Evolutionary conservation across 257 asterid genomes (phyloP).

Genomic region (Verbena officinalis): DNA sequence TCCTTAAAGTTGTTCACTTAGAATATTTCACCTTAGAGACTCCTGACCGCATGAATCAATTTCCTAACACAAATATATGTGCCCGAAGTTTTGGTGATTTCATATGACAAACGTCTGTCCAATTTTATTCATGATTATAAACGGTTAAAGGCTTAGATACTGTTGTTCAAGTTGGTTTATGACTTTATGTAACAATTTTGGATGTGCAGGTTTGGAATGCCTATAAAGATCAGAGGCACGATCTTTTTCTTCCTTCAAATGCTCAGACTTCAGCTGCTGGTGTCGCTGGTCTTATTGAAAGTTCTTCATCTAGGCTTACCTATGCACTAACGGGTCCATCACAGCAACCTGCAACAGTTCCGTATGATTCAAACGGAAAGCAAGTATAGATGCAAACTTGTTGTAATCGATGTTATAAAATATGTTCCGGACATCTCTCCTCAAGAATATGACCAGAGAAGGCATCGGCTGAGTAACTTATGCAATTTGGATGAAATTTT

Average conservation of each 20-base stretch:
- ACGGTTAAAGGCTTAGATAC: conserved; percentile 1
- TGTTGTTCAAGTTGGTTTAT: background rate
- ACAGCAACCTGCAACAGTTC: conserved; percentile 42
- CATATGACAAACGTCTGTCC: background rate
- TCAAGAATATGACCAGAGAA: conserved; percentile 13
- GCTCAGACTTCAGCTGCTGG: conserved; percentile 99
- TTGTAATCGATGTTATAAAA: conserved; percentile 10
- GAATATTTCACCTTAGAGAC: background rate
- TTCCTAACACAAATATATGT: background rate
- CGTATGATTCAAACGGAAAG: conserved; percentile 56
- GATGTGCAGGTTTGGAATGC: conserved; percentile 91
- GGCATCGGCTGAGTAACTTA: conserved; percentile 6
- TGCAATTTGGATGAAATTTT: conserved; percentile 27
- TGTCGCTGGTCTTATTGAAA: conserved; percentile 95
- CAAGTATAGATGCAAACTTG: conserved; percentile 25
- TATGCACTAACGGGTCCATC: conserved; percentile 89
- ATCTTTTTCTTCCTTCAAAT: conserved; percentile 95
- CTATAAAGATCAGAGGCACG: conserved; percentile 94
- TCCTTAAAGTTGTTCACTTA: background rate
- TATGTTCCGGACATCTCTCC: background rate
- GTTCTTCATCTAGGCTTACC: conserved; percentile 74
- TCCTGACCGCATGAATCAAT: background rate
- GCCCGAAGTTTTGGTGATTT: background rate
- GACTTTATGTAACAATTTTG: conserved; percentile 6
- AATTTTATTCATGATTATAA: background rate